Conservation (phyloP, 2,329 filamentous ascomycete genomes). For the Apiospora rasikravindrae region DNA sequence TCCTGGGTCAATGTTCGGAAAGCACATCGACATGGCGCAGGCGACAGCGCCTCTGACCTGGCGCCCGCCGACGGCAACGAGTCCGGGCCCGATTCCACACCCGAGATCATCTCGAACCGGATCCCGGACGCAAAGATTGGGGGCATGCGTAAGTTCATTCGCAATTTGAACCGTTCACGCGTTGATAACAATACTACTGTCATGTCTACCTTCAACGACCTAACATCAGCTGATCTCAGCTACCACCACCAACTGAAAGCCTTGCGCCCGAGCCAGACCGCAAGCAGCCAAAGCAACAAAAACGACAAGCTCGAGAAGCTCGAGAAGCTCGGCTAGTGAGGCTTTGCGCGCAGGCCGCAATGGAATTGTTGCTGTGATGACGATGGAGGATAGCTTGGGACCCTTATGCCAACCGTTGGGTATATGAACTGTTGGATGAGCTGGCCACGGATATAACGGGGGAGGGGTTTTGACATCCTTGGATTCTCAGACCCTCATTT, state of each 20-base stretch:
- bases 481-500: not conserved
- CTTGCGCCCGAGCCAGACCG: not conserved
- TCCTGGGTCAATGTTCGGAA: not conserved
- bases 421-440: not conserved
- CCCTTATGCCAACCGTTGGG: not conserved
- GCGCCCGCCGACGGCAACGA: not conserved
- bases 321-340: not conserved
- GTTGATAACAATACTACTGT: not conserved
- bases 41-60: not conserved
- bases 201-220: conserved; percentile 9
- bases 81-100: not conserved
- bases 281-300: not conserved
- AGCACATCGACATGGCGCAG: not conserved
- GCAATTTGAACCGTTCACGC: not conserved
- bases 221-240: conserved; percentile 8
- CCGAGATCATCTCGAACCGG: not conserved
- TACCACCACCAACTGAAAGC: not conserved
- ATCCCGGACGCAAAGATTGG: not conserved
- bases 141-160: not conserved
- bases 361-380: not conserved
- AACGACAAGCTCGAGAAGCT: not conserved
- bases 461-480: not conserved
- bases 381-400: not conserved
- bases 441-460: not conserved
- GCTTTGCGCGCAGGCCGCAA: not conserved